Percentiles rank a stretch among this genome's conserved stretches.
phyloP scores from a whole-genome alignment of 1,284 basidiomycete genomes.

The Trametes hirsuta region DNA sequence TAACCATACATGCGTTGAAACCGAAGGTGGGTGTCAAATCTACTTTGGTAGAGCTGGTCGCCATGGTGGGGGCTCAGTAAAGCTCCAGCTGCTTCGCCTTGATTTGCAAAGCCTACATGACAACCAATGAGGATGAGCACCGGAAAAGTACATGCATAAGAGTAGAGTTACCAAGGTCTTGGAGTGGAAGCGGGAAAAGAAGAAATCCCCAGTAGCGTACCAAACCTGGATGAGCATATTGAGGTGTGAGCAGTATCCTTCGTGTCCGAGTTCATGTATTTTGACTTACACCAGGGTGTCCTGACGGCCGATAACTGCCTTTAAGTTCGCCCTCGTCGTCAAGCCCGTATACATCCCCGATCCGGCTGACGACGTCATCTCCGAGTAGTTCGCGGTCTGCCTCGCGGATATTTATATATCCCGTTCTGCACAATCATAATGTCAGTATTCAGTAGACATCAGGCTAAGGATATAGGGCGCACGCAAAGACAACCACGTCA shows the following conservation, averaged over 20 bases:
- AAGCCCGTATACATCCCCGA: slow-evolving; percentile 56
- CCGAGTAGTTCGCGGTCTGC: slow-evolving; percentile 49
- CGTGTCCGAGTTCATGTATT: not conserved
- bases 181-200: slow-evolving; percentile 35
- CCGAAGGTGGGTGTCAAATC: too few relatives aligned
- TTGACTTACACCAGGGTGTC: slow-evolving; percentile 36
- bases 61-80: not conserved
- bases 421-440: slow-evolving; percentile 35
- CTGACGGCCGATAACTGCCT: slow-evolving; percentile 38
- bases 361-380: slow-evolving; percentile 47
- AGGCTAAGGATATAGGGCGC: slow-evolving; percentile 41
- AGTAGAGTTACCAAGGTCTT: slow-evolving; percentile 35
- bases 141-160: not conserved
- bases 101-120: slow-evolving; percentile 16
- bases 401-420: slow-evolving; percentile 41
- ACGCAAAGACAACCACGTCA: slow-evolving; percentile 71
- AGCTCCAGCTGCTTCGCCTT: slow-evolving; percentile 17
- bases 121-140: not conserved
- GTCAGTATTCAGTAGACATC: too few relatives aligned
- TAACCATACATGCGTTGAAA: too few relatives aligned
- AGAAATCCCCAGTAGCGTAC: slow-evolving; percentile 41
- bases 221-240: slow-evolving; percentile 33
- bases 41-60: not conserved
- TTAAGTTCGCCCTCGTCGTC: slow-evolving; percentile 61
- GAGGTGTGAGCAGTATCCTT: not conserved